phyloP scores from a whole-genome alignment of 768 basidiomycete species.

The Boletus pseudopeckii region DNA sequence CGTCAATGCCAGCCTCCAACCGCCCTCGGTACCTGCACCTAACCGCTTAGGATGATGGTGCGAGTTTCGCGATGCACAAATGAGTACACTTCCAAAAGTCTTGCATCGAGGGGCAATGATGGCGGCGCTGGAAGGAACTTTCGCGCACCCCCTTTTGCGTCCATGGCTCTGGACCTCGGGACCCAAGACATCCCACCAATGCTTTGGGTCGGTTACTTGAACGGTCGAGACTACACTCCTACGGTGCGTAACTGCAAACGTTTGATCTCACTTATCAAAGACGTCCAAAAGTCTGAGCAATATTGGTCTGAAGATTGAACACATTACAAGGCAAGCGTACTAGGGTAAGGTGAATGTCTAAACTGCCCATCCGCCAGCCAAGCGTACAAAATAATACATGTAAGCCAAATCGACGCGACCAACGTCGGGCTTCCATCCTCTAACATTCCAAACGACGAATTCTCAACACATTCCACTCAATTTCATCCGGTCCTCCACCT shows the following conservation, averaged over 20 bases:
- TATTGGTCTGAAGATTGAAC: neutral
- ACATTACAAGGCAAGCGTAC: neutral
- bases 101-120: neutral
- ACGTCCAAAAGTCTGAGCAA: neutral
- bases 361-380: neutral
- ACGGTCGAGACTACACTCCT: no score
- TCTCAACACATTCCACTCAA: slow-evolving; percentile 2
- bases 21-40: no score
- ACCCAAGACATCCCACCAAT: no score
- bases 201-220: no score
- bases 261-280: neutral
- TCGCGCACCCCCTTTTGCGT: neutral
- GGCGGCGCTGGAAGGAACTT: neutral
- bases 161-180: no score
- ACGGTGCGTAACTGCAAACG: no score
- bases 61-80: neutral
- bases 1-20: no score
- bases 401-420: neutral
- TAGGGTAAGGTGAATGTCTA: no score
- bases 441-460: no score
- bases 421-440: neutral
- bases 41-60: neutral
- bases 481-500: slow-evolving; percentile 24
- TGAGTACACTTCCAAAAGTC: neutral
- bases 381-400: neutral